Percentiles rank a stretch among this genome's conserved stretches.
phyloP scores from a whole-genome alignment of 768 basidiomycete species.

The Pleurotus platypus region DNA sequence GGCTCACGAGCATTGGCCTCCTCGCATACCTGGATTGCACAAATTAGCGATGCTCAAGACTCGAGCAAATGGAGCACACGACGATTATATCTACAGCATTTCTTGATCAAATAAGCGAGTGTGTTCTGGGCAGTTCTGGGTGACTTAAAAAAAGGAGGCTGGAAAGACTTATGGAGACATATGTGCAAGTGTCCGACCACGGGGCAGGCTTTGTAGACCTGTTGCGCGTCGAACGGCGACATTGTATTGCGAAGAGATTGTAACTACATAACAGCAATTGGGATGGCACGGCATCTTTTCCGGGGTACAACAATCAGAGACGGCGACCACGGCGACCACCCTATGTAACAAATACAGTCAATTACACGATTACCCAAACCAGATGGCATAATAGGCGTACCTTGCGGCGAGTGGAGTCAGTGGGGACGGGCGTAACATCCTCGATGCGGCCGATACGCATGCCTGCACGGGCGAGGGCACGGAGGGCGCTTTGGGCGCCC shows the following conservation, averaged over 20 bases:
- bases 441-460: conserved; percentile 99
- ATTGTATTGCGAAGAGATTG: conserved; percentile 36
- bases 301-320: conserved; percentile 47
- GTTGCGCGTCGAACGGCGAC: conserved; percentile 91
- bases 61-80: no score
- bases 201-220: conserved; percentile 67
- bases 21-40: no score
- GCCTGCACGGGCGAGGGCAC: conserved; percentile 96
- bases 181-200: conserved; percentile 50
- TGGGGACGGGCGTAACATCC: conserved; percentile 96
- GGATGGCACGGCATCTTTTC: conserved; percentile 8
- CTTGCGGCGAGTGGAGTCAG: conserved; percentile 97
- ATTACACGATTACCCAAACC: not conserved
- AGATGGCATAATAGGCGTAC: conserved; percentile 33
- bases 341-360: conserved; percentile 33
- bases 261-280: not conserved
- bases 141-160: no score
- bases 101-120: no score
- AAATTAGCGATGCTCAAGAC: no score
- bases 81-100: no score
- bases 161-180: conserved; percentile 7
- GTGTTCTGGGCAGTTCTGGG: no score
- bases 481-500: conserved; percentile 96
- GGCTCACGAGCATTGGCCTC: no score
- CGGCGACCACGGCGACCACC: conserved; percentile 99